Evolutionary conservation across 2,329 filamentous ascomycete genomes (phyloP).

Genomic region (Colletotrichum tofieldiae): DNA sequence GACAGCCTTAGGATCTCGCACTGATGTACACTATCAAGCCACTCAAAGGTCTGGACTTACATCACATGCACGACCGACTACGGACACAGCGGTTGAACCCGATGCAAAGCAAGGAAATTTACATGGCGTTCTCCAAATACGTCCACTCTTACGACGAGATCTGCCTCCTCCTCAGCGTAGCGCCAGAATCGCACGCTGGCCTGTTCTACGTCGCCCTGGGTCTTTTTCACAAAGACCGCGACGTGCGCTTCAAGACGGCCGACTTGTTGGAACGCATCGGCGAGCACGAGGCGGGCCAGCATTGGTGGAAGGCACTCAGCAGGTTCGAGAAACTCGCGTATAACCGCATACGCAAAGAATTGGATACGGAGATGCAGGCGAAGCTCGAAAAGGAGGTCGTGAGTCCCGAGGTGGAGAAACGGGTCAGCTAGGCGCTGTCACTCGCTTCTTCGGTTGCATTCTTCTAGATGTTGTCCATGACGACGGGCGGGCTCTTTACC

Average conservation of each 20-base stretch:
- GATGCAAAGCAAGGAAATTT: constrained; percentile 85
- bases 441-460: constrained; percentile 30
- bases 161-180: constrained; percentile 85
- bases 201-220: constrained; percentile 94
- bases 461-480: constrained; percentile 30
- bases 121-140: constrained; percentile 82
- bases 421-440: constrained; percentile 60
- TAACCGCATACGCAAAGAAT: constrained; percentile 81
- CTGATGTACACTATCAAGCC: constrained; percentile 76
- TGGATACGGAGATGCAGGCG: constrained; percentile 66
- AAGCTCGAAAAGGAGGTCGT: constrained; percentile 63
- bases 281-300: constrained; percentile 89
- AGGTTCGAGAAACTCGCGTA: constrained; percentile 92
- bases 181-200: constrained; percentile 88
- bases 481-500: constrained; percentile 21
- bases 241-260: constrained; percentile 83
- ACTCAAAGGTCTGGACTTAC: constrained; percentile 86
- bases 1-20: constrained; percentile 70
- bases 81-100: constrained; percentile 85
- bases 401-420: constrained; percentile 60
- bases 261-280: constrained; percentile 86
- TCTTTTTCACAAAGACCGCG: constrained; percentile 88
- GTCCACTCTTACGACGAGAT: constrained; percentile 89
- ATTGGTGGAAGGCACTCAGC: constrained; percentile 92
- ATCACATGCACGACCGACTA: constrained; percentile 93